Base-by-base conservation (phyloP, 768 basidiomycete species). In the Pisolithus albus region DNA sequence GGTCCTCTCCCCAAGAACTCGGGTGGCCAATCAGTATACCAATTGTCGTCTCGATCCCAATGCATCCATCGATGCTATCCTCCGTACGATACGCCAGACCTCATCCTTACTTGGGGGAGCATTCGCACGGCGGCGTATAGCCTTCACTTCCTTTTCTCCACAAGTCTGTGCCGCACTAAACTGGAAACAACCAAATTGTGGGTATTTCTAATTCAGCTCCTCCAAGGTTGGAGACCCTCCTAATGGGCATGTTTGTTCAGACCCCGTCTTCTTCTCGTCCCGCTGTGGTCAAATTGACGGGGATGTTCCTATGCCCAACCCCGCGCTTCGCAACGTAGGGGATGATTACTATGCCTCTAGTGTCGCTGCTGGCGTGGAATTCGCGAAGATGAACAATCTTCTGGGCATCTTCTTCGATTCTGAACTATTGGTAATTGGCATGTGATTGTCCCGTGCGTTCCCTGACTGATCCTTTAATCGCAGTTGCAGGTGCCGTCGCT, bases 181-280 rank as follows among this genome's bases (percentile, higher is more conserved):
- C 62, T 98, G 95, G 96, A 99, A 99, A 69, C 95, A 99, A 69
- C 95, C 95, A 11, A 98, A 98, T 67, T 98, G 95, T 92, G 71
- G 69, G 83, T 69, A 34, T 36, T 23, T 39, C 46, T 50, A 57
- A 39, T 52, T 56, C 42, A 38, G 57, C 52, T 56, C 3, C 43
- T 62, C 54, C 60, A 59, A 57, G 58, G 61, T 54, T 54, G 46
- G 42, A n/a, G 5, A 28, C 2, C 3, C 26, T 40, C 49, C 40
- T 51, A 56, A 64, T 49, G 62, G 46, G 18, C 53, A 44, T 57
- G 57, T 54, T 59, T 50, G 51, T 50, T 50, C 64, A 92, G 92
- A 95, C 77, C 92, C 95, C 49, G 94, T 98, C 36, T 96, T 98
- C 73, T 90, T 96, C 66, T 84, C 88, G 7, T 87, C 89, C 7